Evolutionary conservation across 768 basidiomycete species (phyloP).

Genomic region (Leccinum imitatum): DNA sequence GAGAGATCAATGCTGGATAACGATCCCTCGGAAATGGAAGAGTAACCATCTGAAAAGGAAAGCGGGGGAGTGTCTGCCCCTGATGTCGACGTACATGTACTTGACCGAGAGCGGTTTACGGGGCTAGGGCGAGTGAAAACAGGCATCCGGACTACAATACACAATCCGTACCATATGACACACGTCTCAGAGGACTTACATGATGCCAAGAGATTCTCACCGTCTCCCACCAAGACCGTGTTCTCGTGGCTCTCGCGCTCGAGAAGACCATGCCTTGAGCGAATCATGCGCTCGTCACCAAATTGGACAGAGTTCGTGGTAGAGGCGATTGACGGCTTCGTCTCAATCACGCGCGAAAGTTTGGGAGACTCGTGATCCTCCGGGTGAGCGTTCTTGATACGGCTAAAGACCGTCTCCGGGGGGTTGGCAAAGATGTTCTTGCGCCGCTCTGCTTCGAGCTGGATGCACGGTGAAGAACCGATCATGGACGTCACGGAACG

Average conservation of each 20-base stretch:
- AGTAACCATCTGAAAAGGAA: constrained; percentile 66
- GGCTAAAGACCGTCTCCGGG: no score
- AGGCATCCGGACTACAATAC: constrained; percentile 43
- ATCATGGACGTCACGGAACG: no score
- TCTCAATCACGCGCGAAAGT: constrained; percentile 50
- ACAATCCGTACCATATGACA: no score
- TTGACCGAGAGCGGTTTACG: constrained; percentile 57
- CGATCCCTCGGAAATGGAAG: constrained; percentile 63
- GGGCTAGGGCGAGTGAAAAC: constrained; percentile 62
- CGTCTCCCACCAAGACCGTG: no score
- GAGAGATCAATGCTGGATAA: constrained; percentile 76
- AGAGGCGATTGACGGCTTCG: constrained; percentile 66
- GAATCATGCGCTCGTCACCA: constrained; percentile 68
- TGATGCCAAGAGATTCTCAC: no score
- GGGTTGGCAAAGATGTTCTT: no score
- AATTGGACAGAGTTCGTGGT: constrained; percentile 57
- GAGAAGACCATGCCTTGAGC: constrained; percentile 57
- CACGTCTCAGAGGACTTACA: no score
- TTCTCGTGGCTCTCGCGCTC: constrained; percentile 29
- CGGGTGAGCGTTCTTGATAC: no score
- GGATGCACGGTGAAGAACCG: no score
- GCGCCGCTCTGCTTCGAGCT: no score
- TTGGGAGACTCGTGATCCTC: not conserved
- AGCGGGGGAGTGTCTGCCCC: constrained; percentile 72
- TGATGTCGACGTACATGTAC: constrained; percentile 66